A percentile compares a stretch with the other conserved stretches of the same genome.
Conservation (phyloP, 2,329 filamentous ascomycete species). For the Xylaria polymorpha region DNA sequence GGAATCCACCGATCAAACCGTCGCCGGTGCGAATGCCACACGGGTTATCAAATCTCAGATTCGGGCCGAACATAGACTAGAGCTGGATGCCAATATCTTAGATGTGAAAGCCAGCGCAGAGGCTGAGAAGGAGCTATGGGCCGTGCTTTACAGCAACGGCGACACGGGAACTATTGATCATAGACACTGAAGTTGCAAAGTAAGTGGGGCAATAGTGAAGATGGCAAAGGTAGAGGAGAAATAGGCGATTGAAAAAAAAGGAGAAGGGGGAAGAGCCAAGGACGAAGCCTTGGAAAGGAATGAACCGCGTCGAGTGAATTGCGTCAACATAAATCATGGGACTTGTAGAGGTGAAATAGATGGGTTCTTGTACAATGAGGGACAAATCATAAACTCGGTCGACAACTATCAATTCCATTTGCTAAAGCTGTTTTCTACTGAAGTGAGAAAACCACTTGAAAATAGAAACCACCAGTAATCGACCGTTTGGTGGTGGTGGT, state of each 20-base stretch:
- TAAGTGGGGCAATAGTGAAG: neutral
- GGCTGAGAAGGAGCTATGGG: constrained; percentile 47
- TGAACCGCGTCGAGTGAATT: neutral
- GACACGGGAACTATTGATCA: neutral
- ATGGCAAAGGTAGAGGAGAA: neutral
- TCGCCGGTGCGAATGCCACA: constrained; percentile 31
- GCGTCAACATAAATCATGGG: neutral
- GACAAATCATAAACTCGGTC: neutral
- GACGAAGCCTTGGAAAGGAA: neutral
- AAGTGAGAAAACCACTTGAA: neutral
- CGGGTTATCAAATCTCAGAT: constrained; percentile 40
- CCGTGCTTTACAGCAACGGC: constrained; percentile 36
- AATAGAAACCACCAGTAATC: constrained; percentile 13
- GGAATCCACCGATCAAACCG: constrained; percentile 24
- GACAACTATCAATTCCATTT: neutral
- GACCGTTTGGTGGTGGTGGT: constrained; percentile 37
- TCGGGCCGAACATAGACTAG: constrained; percentile 44
- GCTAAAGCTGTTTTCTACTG: neutral
- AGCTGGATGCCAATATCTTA: constrained; percentile 42
- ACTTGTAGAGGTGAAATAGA: neutral
- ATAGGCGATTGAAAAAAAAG: neutral
- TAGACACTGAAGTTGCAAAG: neutral
- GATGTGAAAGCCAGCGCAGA: constrained; percentile 39
- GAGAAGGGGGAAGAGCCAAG: neutral
- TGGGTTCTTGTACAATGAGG: neutral